phyloP scores from a whole-genome alignment of 78 protist species.

The Chrysochromulina tobinii region DNA sequence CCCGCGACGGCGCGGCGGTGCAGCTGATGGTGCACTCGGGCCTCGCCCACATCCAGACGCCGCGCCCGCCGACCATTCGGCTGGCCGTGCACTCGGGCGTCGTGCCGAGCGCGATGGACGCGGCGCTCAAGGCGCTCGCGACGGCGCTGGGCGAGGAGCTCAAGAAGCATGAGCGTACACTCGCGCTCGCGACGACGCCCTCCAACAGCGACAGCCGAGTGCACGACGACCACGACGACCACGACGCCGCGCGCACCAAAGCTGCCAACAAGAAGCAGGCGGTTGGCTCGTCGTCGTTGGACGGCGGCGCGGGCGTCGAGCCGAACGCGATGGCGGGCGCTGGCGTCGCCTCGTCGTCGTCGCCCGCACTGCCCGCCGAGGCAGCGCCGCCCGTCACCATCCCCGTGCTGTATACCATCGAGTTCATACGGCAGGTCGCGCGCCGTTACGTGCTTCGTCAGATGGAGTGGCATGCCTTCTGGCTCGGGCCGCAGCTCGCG shows the following conservation, averaged over 20 bases:
- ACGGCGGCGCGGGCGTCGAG: too few species aligned
- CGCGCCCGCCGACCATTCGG: background rate
- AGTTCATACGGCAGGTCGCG: background rate
- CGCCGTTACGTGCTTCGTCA: background rate
- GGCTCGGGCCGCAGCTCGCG: background rate
- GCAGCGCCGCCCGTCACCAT: background rate
- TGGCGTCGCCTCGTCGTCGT: too few species aligned
- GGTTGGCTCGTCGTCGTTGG: too few species aligned
- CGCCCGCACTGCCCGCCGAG: too few species aligned
- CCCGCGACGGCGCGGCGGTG: background rate
- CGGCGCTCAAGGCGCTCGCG: background rate
- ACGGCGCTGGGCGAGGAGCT: background rate
- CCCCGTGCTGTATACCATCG: background rate
- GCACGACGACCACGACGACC: too few species aligned
- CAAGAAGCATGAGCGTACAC: too few species aligned
- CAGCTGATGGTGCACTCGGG: background rate
- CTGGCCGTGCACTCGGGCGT: background rate
- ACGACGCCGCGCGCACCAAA: too few species aligned
- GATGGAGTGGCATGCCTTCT: background rate
- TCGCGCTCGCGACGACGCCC: too few species aligned
- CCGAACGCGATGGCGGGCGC: too few species aligned
- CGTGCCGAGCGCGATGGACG: background rate
- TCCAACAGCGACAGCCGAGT: too few species aligned
- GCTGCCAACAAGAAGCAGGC: too few species aligned
- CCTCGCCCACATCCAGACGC: slow-evolving; percentile 4